phyloP scores from a whole-genome alignment of 495 filamentous ascomycete species.

The Hypoxylon cercidicola region DNA sequence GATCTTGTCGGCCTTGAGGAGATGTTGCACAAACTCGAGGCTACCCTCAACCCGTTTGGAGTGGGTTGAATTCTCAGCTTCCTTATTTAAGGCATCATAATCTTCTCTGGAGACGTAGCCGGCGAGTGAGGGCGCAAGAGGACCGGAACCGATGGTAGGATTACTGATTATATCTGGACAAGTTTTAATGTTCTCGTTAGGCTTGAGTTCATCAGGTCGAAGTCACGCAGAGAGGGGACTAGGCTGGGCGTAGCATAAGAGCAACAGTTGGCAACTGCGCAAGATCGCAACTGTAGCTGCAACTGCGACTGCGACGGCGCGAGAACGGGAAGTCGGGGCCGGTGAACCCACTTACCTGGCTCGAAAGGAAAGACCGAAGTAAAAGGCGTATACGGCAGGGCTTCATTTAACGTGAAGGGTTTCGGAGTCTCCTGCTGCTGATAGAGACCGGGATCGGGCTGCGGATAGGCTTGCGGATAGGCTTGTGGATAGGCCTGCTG shows the following conservation, averaged over 20 bases:
- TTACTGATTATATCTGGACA: slow-evolving; percentile 73
- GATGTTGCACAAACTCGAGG: slow-evolving; percentile 73
- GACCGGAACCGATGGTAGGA: slow-evolving; percentile 66
- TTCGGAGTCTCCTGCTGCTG: slow-evolving; percentile 36
- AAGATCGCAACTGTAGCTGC: background rate
- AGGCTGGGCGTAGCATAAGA: slow-evolving; percentile 1
- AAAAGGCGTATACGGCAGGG: slow-evolving; percentile 90
- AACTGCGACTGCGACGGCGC: background rate
- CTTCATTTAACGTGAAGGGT: slow-evolving; percentile 76
- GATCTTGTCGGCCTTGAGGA: slow-evolving; percentile 72
- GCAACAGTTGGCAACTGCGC: background rate
- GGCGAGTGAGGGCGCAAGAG: slow-evolving; percentile 56
- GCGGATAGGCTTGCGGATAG: slow-evolving; percentile 24
- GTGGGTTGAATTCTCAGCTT: slow-evolving; percentile 51
- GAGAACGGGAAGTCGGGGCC: slow-evolving; percentile 43
- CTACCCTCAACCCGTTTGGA: slow-evolving; percentile 58
- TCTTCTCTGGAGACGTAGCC: slow-evolving; percentile 58
- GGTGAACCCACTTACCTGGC: slow-evolving; percentile 69
- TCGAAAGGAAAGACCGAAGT: slow-evolving; percentile 89
- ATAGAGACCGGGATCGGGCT: slow-evolving; percentile 14
- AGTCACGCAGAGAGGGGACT: slow-evolving; percentile 12
- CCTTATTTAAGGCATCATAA: slow-evolving; percentile 63
- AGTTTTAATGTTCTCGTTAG: slow-evolving; percentile 36
- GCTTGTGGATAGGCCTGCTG: slow-evolving; percentile 30
- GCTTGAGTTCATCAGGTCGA: slow-evolving; percentile 23